Conservation (phyloP, 371 early-diverging fungal genomes). For the Mortierella sp. region DNA sequence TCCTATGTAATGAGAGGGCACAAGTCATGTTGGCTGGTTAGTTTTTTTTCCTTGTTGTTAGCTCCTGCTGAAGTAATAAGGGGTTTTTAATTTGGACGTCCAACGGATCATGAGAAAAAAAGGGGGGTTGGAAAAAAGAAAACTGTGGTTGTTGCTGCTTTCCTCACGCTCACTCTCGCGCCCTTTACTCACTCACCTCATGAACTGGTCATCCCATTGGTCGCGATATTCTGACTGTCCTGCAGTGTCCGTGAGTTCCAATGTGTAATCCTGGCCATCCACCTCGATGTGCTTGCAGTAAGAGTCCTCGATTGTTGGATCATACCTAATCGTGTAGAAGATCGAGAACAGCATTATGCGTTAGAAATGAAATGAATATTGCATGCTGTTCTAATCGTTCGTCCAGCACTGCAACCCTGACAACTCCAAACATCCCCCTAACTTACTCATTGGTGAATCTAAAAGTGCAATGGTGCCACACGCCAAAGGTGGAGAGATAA, state of each 20-base stretch:
- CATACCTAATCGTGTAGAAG: constrained; percentile 25
- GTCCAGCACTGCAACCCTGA: not conserved
- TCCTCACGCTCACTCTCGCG: too few relatives aligned
- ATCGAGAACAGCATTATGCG: not conserved
- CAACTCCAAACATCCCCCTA: not conserved
- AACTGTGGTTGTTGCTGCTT: not conserved
- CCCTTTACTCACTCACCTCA: constrained; percentile 26
- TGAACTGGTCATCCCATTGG: constrained; percentile 49
- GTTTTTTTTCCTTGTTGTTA: not conserved
- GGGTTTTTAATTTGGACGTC: too few relatives aligned
- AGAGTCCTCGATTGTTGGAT: constrained; percentile 59
- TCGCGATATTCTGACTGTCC: constrained; percentile 60
- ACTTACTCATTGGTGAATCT: constrained; percentile 30
- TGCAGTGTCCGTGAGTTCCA: constrained; percentile 60
- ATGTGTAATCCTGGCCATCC: constrained; percentile 52
- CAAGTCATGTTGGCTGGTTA: not conserved
- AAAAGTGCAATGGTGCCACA: not conserved
- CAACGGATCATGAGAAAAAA: not conserved
- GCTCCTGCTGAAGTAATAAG: not conserved
- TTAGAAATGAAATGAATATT: not conserved
- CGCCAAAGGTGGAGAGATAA: not conserved
- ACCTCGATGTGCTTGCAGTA: constrained; percentile 56
- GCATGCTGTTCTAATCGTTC: not conserved
- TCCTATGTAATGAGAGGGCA: constrained; percentile 3
- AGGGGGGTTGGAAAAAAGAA: not conserved